Conservation (phyloP, 2,329 filamentous ascomycete genomes). For the Gnomoniopsis smithogilvyi region DNA sequence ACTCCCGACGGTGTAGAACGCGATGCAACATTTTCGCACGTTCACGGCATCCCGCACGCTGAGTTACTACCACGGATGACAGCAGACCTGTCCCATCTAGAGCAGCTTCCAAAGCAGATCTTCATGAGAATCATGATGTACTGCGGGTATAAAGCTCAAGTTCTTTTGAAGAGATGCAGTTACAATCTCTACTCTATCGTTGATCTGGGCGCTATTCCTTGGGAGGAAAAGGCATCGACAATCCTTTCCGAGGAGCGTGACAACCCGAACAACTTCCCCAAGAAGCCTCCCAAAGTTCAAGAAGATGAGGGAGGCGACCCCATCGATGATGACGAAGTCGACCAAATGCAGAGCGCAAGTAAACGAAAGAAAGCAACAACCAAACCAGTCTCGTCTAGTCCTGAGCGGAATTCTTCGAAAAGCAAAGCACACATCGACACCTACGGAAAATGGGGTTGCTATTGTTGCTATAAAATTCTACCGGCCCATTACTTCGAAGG, state of each 20-base stretch:
- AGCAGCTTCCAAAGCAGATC: constrained; percentile 8
- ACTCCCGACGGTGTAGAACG: background rate
- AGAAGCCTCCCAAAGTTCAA: background rate
- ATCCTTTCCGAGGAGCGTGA: constrained; percentile 10
- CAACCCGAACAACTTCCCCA: constrained; percentile 9
- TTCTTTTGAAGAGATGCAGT: constrained; percentile 10
- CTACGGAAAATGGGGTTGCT: constrained; percentile 8
- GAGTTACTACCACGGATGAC: background rate
- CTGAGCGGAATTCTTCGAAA: background rate
- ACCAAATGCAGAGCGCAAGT: background rate
- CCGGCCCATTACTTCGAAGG: constrained; percentile 14
- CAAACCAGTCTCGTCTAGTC: background rate
- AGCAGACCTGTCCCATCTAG: constrained; percentile 1
- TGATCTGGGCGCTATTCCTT: constrained; percentile 12
- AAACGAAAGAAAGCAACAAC: background rate
- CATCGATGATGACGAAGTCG: background rate
- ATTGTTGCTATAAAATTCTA: constrained; percentile 13
- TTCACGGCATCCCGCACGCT: constrained; percentile 4
- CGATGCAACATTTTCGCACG: constrained; percentile 5
- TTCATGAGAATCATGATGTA: constrained; percentile 18
- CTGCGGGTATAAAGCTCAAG: constrained; percentile 7
- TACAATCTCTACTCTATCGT: constrained; percentile 7
- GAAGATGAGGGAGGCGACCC: background rate
- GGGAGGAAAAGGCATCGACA: constrained; percentile 9
- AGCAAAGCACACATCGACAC: background rate